Evolutionary conservation across 2,329 filamentous ascomycete species (phyloP).

Genomic region (Aspergillus sp.): DNA sequence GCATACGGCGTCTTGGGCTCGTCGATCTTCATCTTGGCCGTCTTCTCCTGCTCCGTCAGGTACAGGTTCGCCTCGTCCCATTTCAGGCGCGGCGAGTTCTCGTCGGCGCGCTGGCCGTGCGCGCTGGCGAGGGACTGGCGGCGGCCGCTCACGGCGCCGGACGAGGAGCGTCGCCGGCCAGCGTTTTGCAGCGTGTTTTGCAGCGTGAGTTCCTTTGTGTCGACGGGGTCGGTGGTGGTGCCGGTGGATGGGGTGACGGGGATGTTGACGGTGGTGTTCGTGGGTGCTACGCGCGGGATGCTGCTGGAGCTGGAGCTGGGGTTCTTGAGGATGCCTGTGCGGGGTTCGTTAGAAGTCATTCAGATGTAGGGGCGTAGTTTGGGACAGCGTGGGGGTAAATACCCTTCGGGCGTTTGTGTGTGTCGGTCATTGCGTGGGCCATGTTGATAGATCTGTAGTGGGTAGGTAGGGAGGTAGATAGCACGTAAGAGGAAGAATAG

Average conservation of each 20-base stretch:
- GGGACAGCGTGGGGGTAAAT: conserved; percentile 7
- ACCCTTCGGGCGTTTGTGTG: conserved; percentile 43
- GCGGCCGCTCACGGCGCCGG: conserved; percentile 59
- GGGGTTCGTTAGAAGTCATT: neutral
- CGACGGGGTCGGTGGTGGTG: conserved; percentile 47
- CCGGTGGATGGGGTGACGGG: conserved; percentile 18
- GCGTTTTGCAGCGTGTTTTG: conserved; percentile 95
- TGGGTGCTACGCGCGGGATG: conserved; percentile 60
- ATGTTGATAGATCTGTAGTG: conserved; percentile 18
- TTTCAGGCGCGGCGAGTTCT: conserved; percentile 74
- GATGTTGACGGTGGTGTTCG: conserved; percentile 34
- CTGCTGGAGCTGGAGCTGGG: conserved; percentile 40
- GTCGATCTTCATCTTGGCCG: conserved; percentile 96
- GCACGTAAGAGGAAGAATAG: neutral
- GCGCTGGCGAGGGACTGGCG: conserved; percentile 61
- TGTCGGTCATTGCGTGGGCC: conserved; percentile 31
- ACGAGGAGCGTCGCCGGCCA: conserved; percentile 80
- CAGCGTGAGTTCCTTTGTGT: conserved; percentile 81
- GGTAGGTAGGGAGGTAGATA: neutral
- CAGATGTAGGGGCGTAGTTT: neutral
- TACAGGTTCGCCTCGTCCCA: conserved; percentile 99
- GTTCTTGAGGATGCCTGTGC: conserved; percentile 88
- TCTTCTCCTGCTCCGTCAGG: conserved; percentile 92
- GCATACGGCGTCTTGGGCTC: conserved; percentile 98
- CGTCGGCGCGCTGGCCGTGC: conserved; percentile 45